These are phyloP conservation scores for Canariomyces notabilis DNA, from an alignment of 2,329 filamentous ascomycete species.

Conservation along the genomic window DNA sequence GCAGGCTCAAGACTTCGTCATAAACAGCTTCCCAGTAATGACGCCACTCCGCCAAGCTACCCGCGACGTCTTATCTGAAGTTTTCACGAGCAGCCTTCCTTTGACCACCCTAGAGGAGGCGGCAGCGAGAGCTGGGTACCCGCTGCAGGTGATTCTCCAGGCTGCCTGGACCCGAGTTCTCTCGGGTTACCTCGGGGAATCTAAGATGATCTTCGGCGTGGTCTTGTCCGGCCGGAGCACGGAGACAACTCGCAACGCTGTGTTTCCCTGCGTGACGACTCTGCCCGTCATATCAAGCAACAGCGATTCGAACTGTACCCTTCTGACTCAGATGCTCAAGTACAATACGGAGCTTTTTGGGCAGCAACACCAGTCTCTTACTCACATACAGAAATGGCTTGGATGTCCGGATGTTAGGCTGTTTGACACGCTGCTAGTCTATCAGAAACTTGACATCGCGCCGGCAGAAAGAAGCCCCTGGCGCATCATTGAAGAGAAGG, in stretches of 20 bases:
- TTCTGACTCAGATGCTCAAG: conserved; percentile 60
- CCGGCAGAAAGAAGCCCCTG: conserved; percentile 41
- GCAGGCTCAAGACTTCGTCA: conserved; percentile 46
- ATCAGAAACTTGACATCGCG: conserved; percentile 55
- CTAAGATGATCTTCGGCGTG: conserved; percentile 68
- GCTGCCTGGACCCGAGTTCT: conserved; percentile 74
- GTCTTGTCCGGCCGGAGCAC: conserved; percentile 71
- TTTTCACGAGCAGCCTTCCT: conserved; percentile 35
- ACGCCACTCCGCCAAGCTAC: conserved; percentile 52
- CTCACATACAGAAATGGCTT: conserved; percentile 67
- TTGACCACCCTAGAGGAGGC: conserved; percentile 47
- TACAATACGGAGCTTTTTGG: conserved; percentile 61
- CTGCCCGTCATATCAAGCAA: conserved; percentile 65
- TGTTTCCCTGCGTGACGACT: conserved; percentile 79
- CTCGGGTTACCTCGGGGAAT: conserved; percentile 70
- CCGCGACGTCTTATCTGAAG: conserved; percentile 32
- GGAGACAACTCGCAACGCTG: conserved; percentile 51
- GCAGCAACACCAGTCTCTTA: conserved; percentile 67
- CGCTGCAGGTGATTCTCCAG: conserved; percentile 70
- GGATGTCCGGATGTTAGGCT: conserved; percentile 59
- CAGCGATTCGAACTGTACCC: conserved; percentile 45
- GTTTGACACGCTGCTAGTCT: conserved; percentile 83
- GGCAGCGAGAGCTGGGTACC: conserved; percentile 57
- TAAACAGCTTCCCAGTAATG: conserved; percentile 72
- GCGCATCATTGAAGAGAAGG: conserved; percentile 59